phyloP scores from a whole-genome alignment of 2,329 filamentous ascomycete species.

The Teratosphaeria gauchensis region DNA sequence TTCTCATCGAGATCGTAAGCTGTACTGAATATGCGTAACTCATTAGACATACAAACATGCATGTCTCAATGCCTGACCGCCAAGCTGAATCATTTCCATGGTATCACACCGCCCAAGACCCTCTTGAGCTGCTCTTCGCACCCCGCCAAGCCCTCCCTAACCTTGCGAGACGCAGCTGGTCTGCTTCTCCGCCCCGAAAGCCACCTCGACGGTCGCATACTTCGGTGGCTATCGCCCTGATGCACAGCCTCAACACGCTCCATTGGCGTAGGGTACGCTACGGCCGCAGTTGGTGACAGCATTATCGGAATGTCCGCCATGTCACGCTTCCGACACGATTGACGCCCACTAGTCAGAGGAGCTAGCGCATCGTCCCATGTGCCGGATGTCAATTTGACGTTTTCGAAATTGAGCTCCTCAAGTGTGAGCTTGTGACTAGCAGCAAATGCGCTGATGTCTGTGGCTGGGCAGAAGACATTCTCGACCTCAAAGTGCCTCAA shows the following conservation, averaged over 20 bases:
- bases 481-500: slow-evolving; percentile 60
- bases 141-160: slow-evolving; percentile 16
- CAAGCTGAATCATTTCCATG: slow-evolving; percentile 13
- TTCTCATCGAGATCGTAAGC: neutral
- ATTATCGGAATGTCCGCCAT: slow-evolving; percentile 25
- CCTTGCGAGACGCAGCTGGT: slow-evolving; percentile 7
- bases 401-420: slow-evolving; percentile 70
- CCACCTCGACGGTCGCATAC: slow-evolving; percentile 15
- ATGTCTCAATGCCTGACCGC: neutral
- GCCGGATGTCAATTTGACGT: slow-evolving; percentile 59
- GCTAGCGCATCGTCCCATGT: slow-evolving; percentile 77
- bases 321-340: slow-evolving; percentile 1
- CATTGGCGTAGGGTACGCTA: slow-evolving; percentile 8
- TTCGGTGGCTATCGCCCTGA: slow-evolving; percentile 8
- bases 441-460: slow-evolving; percentile 62
- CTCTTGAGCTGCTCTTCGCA: slow-evolving; percentile 19
- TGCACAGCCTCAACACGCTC: slow-evolving; percentile 9
- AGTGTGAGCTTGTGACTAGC: slow-evolving; percentile 57
- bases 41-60: neutral
- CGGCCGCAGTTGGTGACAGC: slow-evolving; percentile 18
- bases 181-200: slow-evolving; percentile 8
- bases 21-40: neutral
- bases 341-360: slow-evolving; percentile 44
- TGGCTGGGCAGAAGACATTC: slow-evolving; percentile 62
- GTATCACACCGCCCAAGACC: slow-evolving; percentile 17